phyloP scores from a whole-genome alignment of 176 grass and related monocot species.

The Triticum aestivum region IWGSC_CS_RefSeq_v2.1 NC_057809.1:602054081-602054580 shows the following conservation, averaged over 20 bases:
- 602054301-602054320: not conserved
- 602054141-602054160: too few species aligned
- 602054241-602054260: conserved; percentile 74
- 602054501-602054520: too few species aligned
- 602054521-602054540: too few species aligned
- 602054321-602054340: not conserved
- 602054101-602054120: too few species aligned
- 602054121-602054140: too few species aligned
- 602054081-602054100: too few species aligned
- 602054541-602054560: too few species aligned
- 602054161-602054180: too few species aligned
- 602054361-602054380: conserved; percentile 13
- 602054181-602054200: too few species aligned
- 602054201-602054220: conserved; percentile 51
- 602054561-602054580: too few species aligned
- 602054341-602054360: conserved; percentile 1
- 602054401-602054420: conserved; percentile 76
- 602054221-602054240: conserved; percentile 70
- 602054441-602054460: conserved; percentile 49
- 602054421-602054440: not conserved
- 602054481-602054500: too few species aligned
- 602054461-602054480: conserved; percentile 52
- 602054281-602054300: conserved; percentile 30
- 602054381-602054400: conserved; percentile 64
- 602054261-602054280: conserved; percentile 79